phyloP scores from a whole-genome alignment of 2,329 filamentous ascomycete species.

The Scedosporium minutisporum region DNA sequence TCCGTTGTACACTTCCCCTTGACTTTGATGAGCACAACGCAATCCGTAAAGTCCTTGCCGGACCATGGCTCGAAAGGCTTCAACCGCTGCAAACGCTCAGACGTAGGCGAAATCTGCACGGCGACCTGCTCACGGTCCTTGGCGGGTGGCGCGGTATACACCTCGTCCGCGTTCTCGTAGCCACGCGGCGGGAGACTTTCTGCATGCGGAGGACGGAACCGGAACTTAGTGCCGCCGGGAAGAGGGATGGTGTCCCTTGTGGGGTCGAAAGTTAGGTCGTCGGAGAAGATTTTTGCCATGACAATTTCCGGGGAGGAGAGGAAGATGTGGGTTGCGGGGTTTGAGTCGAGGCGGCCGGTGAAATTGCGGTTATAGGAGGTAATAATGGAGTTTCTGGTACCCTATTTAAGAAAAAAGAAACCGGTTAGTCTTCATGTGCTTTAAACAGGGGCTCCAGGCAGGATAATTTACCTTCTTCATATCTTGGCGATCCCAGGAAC shows the following conservation, averaged over 20 bases:
- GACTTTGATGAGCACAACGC: conserved; percentile 93
- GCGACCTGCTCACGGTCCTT: conserved; percentile 60
- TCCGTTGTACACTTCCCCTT: conserved; percentile 95
- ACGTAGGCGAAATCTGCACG: conserved; percentile 78
- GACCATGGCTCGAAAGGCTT: conserved; percentile 81
- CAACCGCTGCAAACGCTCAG: conserved; percentile 90
- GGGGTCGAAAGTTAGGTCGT: conserved; percentile 87
- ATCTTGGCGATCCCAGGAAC: conserved; percentile 89
- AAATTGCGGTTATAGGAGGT: conserved; percentile 99
- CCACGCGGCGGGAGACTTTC: conserved; percentile 69
- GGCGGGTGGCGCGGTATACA: conserved; percentile 91
- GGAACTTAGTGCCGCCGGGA: conserved; percentile 94
- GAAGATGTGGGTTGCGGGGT: conserved; percentile 89
- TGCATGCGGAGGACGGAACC: conserved; percentile 70
- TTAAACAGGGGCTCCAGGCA: too few species aligned
- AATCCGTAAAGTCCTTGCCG: conserved; percentile 74
- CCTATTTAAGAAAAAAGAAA: too few species aligned
- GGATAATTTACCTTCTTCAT: conserved; percentile 75
- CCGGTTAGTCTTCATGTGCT: too few species aligned
- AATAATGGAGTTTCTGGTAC: conserved; percentile 77
- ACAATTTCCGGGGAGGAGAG: conserved; percentile 86
- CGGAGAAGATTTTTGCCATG: conserved; percentile 75
- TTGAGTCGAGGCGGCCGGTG: conserved; percentile 93
- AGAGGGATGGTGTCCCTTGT: conserved; percentile 85
- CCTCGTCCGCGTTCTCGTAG: conserved; percentile 78